phyloP scores from a whole-genome alignment of 306 rosid genomes.

The Cicer arietinum region DNA sequence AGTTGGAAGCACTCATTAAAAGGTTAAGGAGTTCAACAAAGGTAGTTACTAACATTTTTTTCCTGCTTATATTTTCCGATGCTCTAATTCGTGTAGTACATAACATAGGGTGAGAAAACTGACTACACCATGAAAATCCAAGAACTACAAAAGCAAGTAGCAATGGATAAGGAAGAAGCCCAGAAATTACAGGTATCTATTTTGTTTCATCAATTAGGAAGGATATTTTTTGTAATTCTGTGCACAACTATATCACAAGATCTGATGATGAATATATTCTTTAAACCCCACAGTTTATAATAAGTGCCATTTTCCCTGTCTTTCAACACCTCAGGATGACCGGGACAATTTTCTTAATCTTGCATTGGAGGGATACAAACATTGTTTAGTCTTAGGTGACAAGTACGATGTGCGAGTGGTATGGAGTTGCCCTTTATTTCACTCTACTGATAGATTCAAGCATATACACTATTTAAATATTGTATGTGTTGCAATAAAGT shows the following conservation, averaged over 20 bases:
- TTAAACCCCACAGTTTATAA: background rate
- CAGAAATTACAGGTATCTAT: conserved; percentile 76
- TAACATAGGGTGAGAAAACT: conserved; percentile 78
- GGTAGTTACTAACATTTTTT: conserved; percentile 50
- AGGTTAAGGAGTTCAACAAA: conserved; percentile 75
- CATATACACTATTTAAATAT: conserved; percentile 23
- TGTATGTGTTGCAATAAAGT: conserved; percentile 13
- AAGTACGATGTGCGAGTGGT: conserved; percentile 97
- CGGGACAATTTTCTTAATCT: conserved; percentile 85
- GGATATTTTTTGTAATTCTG: conserved; percentile 5
- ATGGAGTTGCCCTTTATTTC: conserved; percentile 49
- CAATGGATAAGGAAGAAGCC: conserved; percentile 93
- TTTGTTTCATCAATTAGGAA: conserved; percentile 33
- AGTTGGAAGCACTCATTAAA: conserved; percentile 81
- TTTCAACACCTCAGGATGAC: conserved; percentile 70
- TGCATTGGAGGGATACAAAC: conserved; percentile 86
- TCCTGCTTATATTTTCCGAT: conserved; percentile 25
- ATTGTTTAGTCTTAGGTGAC: conserved; percentile 81
- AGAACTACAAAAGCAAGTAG: conserved; percentile 91
- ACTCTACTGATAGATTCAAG: conserved; percentile 32
- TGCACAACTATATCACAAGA: conserved; percentile 4
- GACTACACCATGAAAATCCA: conserved; percentile 78
- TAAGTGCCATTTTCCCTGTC: conserved; percentile 21
- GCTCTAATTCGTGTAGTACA: conserved; percentile 21
- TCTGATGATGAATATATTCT: conserved; percentile 22